Base-by-base conservation (phyloP, 352 stramenopile genomes). In the Globisporangium paroecandrum region DNA sequence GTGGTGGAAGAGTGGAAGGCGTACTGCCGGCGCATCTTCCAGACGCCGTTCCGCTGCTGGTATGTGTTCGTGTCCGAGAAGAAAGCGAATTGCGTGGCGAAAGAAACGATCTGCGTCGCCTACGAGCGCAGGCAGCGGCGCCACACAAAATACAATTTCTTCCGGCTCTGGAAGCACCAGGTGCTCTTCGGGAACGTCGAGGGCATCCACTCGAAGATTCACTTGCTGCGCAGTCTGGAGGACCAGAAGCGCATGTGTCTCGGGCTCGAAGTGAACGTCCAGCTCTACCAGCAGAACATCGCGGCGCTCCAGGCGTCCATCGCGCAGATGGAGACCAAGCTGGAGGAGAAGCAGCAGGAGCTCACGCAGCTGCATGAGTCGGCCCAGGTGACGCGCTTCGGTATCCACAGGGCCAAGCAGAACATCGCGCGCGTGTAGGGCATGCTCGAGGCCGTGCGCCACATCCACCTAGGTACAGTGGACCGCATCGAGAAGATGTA, bases 111-210 rank as follows among this genome's bases (percentile, higher is more conserved):
- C 55, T 92, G 85, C 34, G 67, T 84, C 0, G 86, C 86, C 18
- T 94, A 90, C 69, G 74, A 88, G 58, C 81, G 84, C 0, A 75
- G 86, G 6, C 76, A 86, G 38, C 69, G 78, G 2, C 81, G 83
- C 2, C 82, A 92, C 29, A 82, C 65, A 36, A 90, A 90, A 77
- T 94, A 92, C 71, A 78, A 75, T 57, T 91, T 94, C 73, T 94
- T 94, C 25, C 81, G 84, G 1, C 64, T 94, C 12, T 94, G 86
- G 86, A 90, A 93, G 61, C 86, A 93, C 66, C 84, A 91, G 32
- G 70, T 85, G 20, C 67, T 91, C 13, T 94, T 93, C 65, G 86
- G 86, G 0, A 84, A 77, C 36, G 78, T 90, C 56, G 82, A 94
- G 54, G 74, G 79, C 1, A 72, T 90, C 25, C 86, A 91, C 65